Conservation (phyloP, 2,329 filamentous ascomycete species). For the Ploettnerulaceae sp. region DNA sequence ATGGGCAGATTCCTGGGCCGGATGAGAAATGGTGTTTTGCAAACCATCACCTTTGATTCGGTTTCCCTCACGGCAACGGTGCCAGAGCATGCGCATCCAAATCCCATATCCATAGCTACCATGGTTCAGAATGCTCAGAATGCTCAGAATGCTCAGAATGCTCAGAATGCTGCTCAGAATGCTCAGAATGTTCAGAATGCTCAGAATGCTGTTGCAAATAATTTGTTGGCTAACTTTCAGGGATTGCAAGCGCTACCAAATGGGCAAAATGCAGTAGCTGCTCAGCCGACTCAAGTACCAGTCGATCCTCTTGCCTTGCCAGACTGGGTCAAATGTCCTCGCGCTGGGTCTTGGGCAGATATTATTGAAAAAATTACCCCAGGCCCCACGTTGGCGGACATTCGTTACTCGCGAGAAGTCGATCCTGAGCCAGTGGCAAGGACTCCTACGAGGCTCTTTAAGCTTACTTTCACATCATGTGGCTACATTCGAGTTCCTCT, state of each 20-base stretch:
- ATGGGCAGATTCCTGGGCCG: constrained; percentile 47
- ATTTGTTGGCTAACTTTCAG: constrained; percentile 1
- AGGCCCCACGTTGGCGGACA: constrained; percentile 39
- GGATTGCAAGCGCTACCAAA: no score
- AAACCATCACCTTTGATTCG: constrained; percentile 54
- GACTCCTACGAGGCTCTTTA: constrained; percentile 21
- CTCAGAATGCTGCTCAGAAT: constrained; percentile 3
- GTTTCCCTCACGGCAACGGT: constrained; percentile 56
- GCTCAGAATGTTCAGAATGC: no score
- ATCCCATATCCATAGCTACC: constrained; percentile 10
- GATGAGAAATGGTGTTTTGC: constrained; percentile 44
- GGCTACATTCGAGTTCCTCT: constrained; percentile 30
- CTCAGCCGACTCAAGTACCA: neutral
- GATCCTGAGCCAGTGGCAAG: constrained; percentile 24
- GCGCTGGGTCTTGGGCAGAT: constrained; percentile 44
- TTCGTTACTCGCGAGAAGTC: constrained; percentile 36
- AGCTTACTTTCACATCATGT: constrained; percentile 31
- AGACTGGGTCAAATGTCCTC: constrained; percentile 36
- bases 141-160: constrained; percentile 6
- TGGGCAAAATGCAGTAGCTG: neutral
- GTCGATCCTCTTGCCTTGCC: constrained; percentile 14
- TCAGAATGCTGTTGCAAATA: constrained; percentile 6
- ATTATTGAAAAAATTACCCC: constrained; percentile 47
- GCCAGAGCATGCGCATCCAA: constrained; percentile 22
- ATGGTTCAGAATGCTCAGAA: constrained; percentile 11